phyloP scores from a whole-genome alignment of 2,329 filamentous ascomycete species.

The Phialophora macrospora region DNA sequence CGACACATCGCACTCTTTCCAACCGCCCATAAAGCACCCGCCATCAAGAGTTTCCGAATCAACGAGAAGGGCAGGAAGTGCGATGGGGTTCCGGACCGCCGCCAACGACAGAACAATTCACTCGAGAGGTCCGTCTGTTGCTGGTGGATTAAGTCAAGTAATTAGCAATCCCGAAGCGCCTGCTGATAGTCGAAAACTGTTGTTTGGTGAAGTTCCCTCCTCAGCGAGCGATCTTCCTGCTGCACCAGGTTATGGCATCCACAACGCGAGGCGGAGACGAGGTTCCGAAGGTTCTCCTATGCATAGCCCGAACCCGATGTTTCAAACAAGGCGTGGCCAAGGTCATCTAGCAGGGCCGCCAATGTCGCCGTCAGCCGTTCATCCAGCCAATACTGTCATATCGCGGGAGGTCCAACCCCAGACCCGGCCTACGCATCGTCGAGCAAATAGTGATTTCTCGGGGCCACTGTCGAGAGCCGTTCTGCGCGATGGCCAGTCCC shows the following conservation, averaged over 20 bases:
- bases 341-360: constrained; percentile 3
- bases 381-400: background rate
- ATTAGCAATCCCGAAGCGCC: constrained; percentile 19
- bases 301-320: constrained; percentile 56
- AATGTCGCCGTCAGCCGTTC: constrained; percentile 3
- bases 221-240: constrained; percentile 48
- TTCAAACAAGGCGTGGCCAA: constrained; percentile 35
- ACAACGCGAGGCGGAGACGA: constrained; percentile 59
- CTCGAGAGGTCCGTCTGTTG: constrained; percentile 10
- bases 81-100: constrained; percentile 11
- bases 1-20: constrained; percentile 22
- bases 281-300: constrained; percentile 72
- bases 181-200: constrained; percentile 55
- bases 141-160: constrained; percentile 13
- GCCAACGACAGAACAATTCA: constrained; percentile 3
- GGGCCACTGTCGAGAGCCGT: constrained; percentile 16
- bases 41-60: constrained; percentile 10
- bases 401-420: background rate
- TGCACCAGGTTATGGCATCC: constrained; percentile 64
- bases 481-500: constrained; percentile 1
- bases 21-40: constrained; percentile 14
- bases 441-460: constrained; percentile 36
- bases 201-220: constrained; percentile 77
- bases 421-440: constrained; percentile 28
- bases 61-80: constrained; percentile 20